These are phyloP conservation scores for Phoma sp. DNA, from an alignment of 2,329 filamentous ascomycete species.

Conservation along the genomic window DNA sequence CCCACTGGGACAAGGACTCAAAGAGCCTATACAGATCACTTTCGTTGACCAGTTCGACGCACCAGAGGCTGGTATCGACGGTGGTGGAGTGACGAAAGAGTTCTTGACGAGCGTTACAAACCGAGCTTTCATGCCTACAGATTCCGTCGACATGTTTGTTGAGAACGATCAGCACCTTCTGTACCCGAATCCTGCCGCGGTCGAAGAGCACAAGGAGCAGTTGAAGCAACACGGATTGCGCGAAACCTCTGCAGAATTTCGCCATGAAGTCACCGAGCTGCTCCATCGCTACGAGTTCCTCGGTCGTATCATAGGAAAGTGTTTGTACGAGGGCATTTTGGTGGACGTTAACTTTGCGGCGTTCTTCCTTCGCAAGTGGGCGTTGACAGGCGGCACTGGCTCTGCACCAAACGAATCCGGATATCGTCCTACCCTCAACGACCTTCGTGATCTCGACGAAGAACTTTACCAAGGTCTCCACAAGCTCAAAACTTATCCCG, in stretches of 20 bases:
- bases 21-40: slow-evolving; percentile 95
- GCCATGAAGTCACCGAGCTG: slow-evolving; percentile 64
- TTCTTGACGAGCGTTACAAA: slow-evolving; percentile 88
- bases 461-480: slow-evolving; percentile 85
- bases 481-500: slow-evolving; percentile 82
- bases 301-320: slow-evolving; percentile 92
- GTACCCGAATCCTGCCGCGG: slow-evolving; percentile 82
- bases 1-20: slow-evolving; percentile 77
- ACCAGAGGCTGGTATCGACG: slow-evolving; percentile 91
- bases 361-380: slow-evolving; percentile 97
- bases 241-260: slow-evolving; percentile 64
- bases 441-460: slow-evolving; percentile 89
- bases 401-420: slow-evolving; percentile 70
- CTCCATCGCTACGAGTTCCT: slow-evolving; percentile 86
- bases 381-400: slow-evolving; percentile 70
- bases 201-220: slow-evolving; percentile 71
- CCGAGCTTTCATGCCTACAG: slow-evolving; percentile 75
- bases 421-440: slow-evolving; percentile 93
- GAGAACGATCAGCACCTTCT: slow-evolving; percentile 86
- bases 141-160: slow-evolving; percentile 69
- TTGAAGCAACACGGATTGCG: slow-evolving; percentile 60
- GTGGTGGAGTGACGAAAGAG: slow-evolving; percentile 96
- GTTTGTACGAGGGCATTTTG: slow-evolving; percentile 94
- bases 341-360: slow-evolving; percentile 91
- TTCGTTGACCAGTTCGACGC: slow-evolving; percentile 92